Evolutionary conservation across 768 basidiomycete species (phyloP).

Genomic region (Boletus vinaceobasis): DNA sequence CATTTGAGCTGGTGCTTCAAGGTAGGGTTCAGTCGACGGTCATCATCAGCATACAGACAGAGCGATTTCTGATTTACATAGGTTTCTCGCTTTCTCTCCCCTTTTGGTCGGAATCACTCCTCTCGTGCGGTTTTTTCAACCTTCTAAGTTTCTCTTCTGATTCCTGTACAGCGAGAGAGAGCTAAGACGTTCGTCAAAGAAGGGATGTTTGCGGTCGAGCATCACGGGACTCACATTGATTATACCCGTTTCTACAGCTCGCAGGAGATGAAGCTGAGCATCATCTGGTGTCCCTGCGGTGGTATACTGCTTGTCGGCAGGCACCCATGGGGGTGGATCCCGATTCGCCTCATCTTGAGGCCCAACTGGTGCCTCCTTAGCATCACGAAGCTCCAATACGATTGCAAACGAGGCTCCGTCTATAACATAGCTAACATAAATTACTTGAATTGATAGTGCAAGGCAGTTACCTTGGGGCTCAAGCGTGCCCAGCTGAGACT

Average conservation of each 20-base stretch:
- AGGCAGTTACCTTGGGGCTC: slow-evolving; percentile 45
- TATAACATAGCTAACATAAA: slow-evolving; percentile 20
- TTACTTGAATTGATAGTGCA: background rate
- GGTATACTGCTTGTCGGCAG: slow-evolving; percentile 66
- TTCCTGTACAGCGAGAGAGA: slow-evolving; percentile 78
- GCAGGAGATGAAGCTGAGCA: slow-evolving; percentile 69
- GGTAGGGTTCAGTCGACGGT: background rate
- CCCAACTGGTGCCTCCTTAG: slow-evolving; percentile 50
- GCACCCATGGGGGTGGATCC: slow-evolving; percentile 79
- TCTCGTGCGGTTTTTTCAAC: slow-evolving; percentile 3
- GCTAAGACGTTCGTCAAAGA: slow-evolving; percentile 35
- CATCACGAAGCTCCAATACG: slow-evolving; percentile 75
- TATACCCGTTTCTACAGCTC: slow-evolving; percentile 81
- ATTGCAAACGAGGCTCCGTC: slow-evolving; percentile 80
- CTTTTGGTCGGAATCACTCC: slow-evolving; percentile 2
- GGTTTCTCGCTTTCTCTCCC: slow-evolving; percentile 11
- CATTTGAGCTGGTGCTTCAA: slow-evolving; percentile 4
- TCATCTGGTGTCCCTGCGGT: slow-evolving; percentile 61
- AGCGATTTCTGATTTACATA: background rate
- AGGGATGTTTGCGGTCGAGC: background rate
- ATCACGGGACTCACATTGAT: slow-evolving; percentile 54
- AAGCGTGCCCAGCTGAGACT: slow-evolving; percentile 63
- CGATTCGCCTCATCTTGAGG: slow-evolving; percentile 41
- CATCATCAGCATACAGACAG: background rate
- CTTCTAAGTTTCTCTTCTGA: slow-evolving; percentile 61